Base-by-base conservation (phyloP, 2,329 filamentous ascomycete species). In the Achaetomium macrosporum region DNA sequence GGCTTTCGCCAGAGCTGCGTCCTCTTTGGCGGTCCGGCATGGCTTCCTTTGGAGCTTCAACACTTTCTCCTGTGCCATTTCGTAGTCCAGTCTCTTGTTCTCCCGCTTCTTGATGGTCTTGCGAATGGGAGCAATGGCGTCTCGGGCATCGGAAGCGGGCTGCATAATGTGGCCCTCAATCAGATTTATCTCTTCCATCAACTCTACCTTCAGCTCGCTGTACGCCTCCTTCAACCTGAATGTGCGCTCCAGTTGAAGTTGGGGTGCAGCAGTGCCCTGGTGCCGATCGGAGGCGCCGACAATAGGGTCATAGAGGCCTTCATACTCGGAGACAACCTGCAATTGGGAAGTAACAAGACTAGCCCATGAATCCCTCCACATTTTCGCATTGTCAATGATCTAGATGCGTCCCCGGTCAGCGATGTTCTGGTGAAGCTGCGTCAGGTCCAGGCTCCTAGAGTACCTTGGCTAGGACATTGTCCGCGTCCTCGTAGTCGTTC, bases 71-170 rank as follows among this genome's bases (percentile, higher is more conserved):
- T 88, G 83, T 60, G 84, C 84, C 61, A 87, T 82, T 69, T 95
- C 90, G 64, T 84, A 93, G 66, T 95, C 90, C 54, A 91, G 67
- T 49, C 89, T 85, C 70, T 84, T 88, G 63, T 91, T 87, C 65
- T 93, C 88, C 43, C 90, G 76, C 68, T 89, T 90, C 71, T 92
- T 93, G 64, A 95, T 88, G 1, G 84, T 85, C 71, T 90, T 93
- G 64, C 87, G 84, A 66, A 93, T 76, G 2, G 86, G 83, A 59
- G 84, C 81, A 55, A 92, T 76, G 50, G 73, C 80, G 48, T 85
- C 81, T 62, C 82, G 85, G 8, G 86, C 86, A 48, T 85, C 79
- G 53, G 79, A 81, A 4, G 85, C 85, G 0, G 88, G 87, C 53
- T 76, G 76, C 49, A 91, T 79, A 57, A 93, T 78, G 59, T 82